A percentile compares a stretch with the other conserved stretches of the same genome.
These are phyloP conservation scores for Exophiala sideris DNA, from an alignment of 2,329 filamentous ascomycete species.

Conservation along the genomic window DNA sequence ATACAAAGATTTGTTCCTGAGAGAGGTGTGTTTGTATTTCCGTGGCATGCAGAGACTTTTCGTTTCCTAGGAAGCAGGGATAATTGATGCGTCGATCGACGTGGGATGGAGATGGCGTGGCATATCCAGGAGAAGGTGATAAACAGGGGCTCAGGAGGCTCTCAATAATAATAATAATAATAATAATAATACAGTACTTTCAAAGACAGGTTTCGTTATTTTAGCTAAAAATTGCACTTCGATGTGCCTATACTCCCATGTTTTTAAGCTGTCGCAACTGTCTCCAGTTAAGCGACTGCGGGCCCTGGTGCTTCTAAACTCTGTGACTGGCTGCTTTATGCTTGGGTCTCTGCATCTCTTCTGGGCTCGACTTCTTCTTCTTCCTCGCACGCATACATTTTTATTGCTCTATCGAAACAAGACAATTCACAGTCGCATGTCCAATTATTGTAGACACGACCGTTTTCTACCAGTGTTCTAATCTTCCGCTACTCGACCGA, in stretches of 20 bases:
- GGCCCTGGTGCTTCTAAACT: neutral
- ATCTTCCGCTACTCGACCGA: neutral
- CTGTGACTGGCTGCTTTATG: slow-evolving; percentile 4
- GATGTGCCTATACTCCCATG: neutral
- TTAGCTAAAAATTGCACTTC: neutral
- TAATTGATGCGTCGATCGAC: too few relatives aligned
- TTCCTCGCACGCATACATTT: slow-evolving; percentile 15
- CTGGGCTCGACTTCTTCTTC: slow-evolving; percentile 2
- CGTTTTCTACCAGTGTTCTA: slow-evolving; percentile 1
- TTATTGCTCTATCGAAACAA: slow-evolving; percentile 4
- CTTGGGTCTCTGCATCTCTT: slow-evolving; percentile 1
- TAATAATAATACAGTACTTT: too few relatives aligned
- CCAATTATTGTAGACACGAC: slow-evolving; percentile 9
- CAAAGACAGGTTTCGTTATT: neutral
- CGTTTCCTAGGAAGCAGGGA: too few relatives aligned
- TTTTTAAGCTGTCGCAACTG: neutral
- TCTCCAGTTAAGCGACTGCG: neutral
- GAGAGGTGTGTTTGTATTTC: too few relatives aligned
- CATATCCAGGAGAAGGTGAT: neutral
- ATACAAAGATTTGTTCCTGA: too few relatives aligned
- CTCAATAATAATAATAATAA: too few relatives aligned
- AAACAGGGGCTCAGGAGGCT: neutral
- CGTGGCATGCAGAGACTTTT: too few relatives aligned
- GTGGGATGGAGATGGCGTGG: too few relatives aligned
- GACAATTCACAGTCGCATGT: slow-evolving; percentile 9